Percentiles rank a stretch among this genome's conserved stretches.
Conservation (phyloP, 2,329 filamentous ascomycete species). For the Diaporthe sp. region DNA sequence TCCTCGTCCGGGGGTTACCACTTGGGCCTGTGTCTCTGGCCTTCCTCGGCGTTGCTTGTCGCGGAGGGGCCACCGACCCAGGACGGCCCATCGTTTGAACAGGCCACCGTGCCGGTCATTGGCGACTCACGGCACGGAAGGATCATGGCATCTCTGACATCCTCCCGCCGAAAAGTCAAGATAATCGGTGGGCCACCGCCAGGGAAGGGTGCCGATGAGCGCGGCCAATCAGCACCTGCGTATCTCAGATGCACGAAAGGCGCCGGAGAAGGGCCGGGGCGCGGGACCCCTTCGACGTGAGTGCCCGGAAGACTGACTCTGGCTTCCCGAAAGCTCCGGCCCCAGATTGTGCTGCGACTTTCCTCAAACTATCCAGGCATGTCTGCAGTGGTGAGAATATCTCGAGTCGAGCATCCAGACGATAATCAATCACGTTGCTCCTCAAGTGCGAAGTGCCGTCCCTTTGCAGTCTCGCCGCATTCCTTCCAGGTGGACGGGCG, state of each 20-base stretch:
- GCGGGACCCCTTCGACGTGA: conserved; percentile 26
- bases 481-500: background rate
- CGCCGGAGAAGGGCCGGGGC: conserved; percentile 41
- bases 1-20: background rate
- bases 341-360: background rate
- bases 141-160: conserved; percentile 9
- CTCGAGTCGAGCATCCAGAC: background rate
- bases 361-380: background rate
- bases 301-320: conserved; percentile 22
- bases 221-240: conserved; percentile 36
- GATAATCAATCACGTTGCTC: background rate
- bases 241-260: conserved; percentile 32
- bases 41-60: background rate
- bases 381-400: background rate
- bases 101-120: conserved; percentile 26
- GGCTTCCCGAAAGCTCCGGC: conserved; percentile 35
- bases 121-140: conserved; percentile 21
- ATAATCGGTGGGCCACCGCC: conserved; percentile 7
- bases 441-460: background rate
- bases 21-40: background rate
- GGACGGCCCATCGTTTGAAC: background rate
- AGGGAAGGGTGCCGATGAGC: conserved; percentile 24
- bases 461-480: background rate
- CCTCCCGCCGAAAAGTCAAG: conserved; percentile 16
- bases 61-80: background rate